Conservation (phyloP, 305 asterid genomes). For the Fraxinus latifolia region DNA sequence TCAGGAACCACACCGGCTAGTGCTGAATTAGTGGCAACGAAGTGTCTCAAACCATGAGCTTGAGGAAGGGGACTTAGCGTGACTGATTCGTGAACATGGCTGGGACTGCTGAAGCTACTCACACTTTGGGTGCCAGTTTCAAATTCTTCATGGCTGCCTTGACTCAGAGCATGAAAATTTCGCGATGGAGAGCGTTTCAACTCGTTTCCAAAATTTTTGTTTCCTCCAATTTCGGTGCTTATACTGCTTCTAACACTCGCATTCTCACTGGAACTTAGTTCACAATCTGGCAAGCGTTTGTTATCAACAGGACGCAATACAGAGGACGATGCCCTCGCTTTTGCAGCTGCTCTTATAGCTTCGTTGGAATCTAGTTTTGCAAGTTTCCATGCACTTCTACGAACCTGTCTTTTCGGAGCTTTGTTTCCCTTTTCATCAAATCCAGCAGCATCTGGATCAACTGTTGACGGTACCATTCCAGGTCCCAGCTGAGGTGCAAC, state of each 20-base stretch:
- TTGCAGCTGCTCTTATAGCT: conserved; percentile 90
- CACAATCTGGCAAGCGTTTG: conserved; percentile 63
- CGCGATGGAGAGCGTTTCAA: conserved; percentile 41
- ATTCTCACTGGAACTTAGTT: conserved; percentile 79
- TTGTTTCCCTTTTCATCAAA: conserved; percentile 53
- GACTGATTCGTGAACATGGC: conserved; percentile 70
- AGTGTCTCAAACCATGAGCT: conserved; percentile 36
- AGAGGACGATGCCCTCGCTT: conserved; percentile 95
- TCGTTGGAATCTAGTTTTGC: conserved; percentile 84
- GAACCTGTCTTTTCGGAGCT: conserved; percentile 66
- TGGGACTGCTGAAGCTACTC: conserved; percentile 94
- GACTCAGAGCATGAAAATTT: conserved; percentile 68
- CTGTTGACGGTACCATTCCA: conserved; percentile 87
- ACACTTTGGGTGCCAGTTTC: conserved; percentile 82
- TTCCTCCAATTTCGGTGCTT: conserved; percentile 75
- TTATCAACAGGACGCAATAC: conserved; percentile 77
- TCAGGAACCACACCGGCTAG: conserved; percentile 26
- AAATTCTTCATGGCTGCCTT: conserved; percentile 74
- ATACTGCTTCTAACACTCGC: conserved; percentile 76
- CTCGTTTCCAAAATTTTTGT: conserved; percentile 49
- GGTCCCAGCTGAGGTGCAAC: conserved; percentile 98
- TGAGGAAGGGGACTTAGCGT: conserved; percentile 89
- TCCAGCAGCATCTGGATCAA: conserved; percentile 82
- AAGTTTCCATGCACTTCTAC: conserved; percentile 94
- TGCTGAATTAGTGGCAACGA: conserved; percentile 25